A percentile compares a stretch with the other conserved stretches of the same genome.
Conservation (phyloP, 177 flowering plant genomes). For the Vitis hybrid region DNA sequence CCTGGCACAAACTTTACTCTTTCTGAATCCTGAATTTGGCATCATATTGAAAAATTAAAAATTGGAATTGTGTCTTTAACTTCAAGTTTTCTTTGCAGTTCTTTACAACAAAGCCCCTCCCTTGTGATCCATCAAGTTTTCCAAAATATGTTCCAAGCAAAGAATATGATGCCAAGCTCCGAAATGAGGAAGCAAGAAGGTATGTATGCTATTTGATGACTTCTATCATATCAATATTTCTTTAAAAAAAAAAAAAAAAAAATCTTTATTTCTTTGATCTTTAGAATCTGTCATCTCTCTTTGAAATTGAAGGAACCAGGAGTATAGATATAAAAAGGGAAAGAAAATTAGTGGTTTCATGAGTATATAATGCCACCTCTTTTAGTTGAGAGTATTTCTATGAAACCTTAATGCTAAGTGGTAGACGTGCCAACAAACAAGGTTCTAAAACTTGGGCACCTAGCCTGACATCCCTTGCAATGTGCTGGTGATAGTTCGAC, state of each 20-base stretch:
- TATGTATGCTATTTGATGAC: conserved; percentile 36
- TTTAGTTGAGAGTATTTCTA: no score
- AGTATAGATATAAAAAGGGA: no score
- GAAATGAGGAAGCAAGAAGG: conserved; percentile 78
- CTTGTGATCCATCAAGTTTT: conserved; percentile 77
- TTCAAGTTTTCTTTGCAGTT: conserved; percentile 47
- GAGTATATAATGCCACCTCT: no score
- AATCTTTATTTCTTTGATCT: not conserved
- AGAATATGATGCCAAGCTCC: conserved; percentile 73
- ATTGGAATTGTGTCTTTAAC: not conserved
- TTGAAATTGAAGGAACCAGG: not conserved
- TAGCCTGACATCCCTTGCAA: no score
- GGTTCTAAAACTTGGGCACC: no score
- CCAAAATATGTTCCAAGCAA: conserved; percentile 88
- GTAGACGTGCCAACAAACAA: no score
- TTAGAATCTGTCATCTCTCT: not conserved
- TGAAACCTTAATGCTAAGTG: no score
- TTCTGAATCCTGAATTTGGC: not conserved
- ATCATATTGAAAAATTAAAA: not conserved
- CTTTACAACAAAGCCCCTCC: conserved; percentile 64
- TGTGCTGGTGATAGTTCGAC: no score
- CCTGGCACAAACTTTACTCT: not conserved
- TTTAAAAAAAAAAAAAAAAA: no score
- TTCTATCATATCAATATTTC: not conserved
- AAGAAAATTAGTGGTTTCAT: no score